Evolutionary conservation across 208 protist species (phyloP).

Genomic region (Wallacemonas rigidus): DNA sequence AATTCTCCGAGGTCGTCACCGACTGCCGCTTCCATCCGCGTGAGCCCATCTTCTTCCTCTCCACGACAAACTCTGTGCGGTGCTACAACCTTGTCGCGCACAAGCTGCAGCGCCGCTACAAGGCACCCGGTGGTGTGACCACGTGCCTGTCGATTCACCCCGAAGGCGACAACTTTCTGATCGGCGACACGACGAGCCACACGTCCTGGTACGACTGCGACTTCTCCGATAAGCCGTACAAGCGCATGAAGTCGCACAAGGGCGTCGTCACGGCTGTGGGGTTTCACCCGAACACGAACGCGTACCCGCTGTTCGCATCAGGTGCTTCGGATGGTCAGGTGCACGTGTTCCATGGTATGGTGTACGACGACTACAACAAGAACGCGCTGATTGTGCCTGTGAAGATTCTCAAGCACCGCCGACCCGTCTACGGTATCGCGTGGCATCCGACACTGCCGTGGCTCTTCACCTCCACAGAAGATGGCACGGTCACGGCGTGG

Average conservation of each 20-base stretch:
- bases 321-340: constrained; percentile 95
- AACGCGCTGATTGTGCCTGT: constrained; percentile 99
- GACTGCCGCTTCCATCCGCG: constrained; percentile 98
- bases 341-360: constrained; percentile 95
- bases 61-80: constrained; percentile 93
- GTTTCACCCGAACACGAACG: constrained; percentile 89
- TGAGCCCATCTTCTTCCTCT: constrained; percentile 98
- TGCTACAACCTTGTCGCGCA: constrained; percentile 98
- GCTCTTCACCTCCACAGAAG: constrained; percentile 98
- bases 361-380: constrained; percentile 97
- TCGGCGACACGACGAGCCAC: constrained; percentile 88
- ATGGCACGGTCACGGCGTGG: constrained; percentile 94
- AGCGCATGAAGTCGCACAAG: constrained; percentile 96
- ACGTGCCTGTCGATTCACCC: constrained; percentile 97
- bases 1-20: constrained; percentile 90
- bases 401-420: constrained; percentile 97
- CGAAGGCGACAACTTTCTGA: constrained; percentile 97
- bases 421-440: constrained; percentile 86
- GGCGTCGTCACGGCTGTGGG: constrained; percentile 91
- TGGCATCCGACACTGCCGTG: constrained; percentile 99
- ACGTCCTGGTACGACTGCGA: constrained; percentile 99
- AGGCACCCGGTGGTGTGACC: constrained; percentile 81
- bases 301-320: constrained; percentile 97
- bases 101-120: constrained; percentile 95
- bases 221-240: constrained; percentile 96